phyloP scores from a whole-genome alignment of 495 filamentous ascomycete genomes.

The Podospora didyma region DNA sequence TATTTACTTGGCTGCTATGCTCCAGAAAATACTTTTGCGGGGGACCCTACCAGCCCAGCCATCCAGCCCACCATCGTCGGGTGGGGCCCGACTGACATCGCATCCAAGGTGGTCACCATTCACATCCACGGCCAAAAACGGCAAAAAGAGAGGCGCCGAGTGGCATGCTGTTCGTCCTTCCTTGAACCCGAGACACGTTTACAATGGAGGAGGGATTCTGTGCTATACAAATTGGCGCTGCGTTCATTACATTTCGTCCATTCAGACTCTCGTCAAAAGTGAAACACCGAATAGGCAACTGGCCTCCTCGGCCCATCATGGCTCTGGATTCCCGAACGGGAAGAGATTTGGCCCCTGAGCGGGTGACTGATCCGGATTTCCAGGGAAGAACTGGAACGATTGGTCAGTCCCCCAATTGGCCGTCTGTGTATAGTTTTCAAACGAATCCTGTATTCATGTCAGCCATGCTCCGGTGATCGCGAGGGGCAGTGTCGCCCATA shows the following conservation, averaged over 20 bases:
- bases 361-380: constrained; percentile 34
- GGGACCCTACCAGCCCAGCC: not conserved
- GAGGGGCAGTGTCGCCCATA: constrained; percentile 35
- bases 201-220: too few relatives aligned
- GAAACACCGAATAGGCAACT: too few relatives aligned
- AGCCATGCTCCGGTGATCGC: not conserved
- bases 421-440: constrained; percentile 47
- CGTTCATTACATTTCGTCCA: too few relatives aligned
- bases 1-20: not conserved
- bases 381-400: constrained; percentile 44
- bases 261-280: too few relatives aligned
- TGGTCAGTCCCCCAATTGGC: constrained; percentile 44
- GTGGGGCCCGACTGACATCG: not conserved
- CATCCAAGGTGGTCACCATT: too few relatives aligned
- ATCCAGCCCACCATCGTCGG: not conserved
- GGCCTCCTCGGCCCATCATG: too few relatives aligned
- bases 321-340: constrained; percentile 15
- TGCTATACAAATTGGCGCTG: too few relatives aligned
- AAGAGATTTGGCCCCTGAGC: constrained; percentile 23
- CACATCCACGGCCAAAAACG: too few relatives aligned
- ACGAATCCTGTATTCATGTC: constrained; percentile 35
- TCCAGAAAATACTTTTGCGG: not conserved
- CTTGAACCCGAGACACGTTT: too few relatives aligned
- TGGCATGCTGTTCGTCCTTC: too few relatives aligned
- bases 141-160: too few relatives aligned